These are phyloP conservation scores for Remersonia thermophila DNA, from an alignment of 2,329 filamentous ascomycete genomes.

Conservation along the genomic window DNA sequence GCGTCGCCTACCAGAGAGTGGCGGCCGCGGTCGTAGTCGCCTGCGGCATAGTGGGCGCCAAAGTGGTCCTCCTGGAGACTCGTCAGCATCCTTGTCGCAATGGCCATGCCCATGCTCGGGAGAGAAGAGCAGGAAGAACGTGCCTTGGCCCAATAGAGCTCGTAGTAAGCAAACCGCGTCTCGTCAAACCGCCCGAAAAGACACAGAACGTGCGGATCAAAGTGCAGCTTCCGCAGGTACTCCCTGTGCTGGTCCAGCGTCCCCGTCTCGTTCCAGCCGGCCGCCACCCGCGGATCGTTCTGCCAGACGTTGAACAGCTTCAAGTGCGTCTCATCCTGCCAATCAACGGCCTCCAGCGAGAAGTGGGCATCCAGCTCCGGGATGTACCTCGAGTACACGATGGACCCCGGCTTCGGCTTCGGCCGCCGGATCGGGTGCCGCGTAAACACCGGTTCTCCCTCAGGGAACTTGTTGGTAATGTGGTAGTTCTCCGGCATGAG, in stretches of 20 bases:
- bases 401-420: conserved; percentile 57
- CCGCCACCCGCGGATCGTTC: conserved; percentile 70
- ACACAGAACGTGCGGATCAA: conserved; percentile 58
- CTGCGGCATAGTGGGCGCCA: conserved; percentile 40
- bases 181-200: conserved; percentile 63
- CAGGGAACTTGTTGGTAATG: conserved; percentile 25
- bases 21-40: conserved; percentile 43
- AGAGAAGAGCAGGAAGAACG: conserved; percentile 10
- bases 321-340: conserved; percentile 49
- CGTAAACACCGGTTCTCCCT: conserved; percentile 23
- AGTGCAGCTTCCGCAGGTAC: conserved; percentile 56
- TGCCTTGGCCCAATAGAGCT: conserved; percentile 62
- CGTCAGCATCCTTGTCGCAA: not conserved
- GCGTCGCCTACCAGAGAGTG: conserved; percentile 46
- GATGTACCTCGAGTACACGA: conserved; percentile 67
- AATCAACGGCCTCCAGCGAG: conserved; percentile 61
- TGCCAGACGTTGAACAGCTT: conserved; percentile 66
- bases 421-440: conserved; percentile 57
- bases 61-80: conserved; percentile 37
- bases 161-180: conserved; percentile 61
- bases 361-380: conserved; percentile 64
- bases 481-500: conserved; percentile 37
- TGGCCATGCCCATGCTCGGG: not conserved
- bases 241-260: conserved; percentile 61
- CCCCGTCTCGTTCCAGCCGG: conserved; percentile 69